Evolutionary conservation across 2,329 filamentous ascomycete species (phyloP).

Genomic region (Xylaria sp.): DNA sequence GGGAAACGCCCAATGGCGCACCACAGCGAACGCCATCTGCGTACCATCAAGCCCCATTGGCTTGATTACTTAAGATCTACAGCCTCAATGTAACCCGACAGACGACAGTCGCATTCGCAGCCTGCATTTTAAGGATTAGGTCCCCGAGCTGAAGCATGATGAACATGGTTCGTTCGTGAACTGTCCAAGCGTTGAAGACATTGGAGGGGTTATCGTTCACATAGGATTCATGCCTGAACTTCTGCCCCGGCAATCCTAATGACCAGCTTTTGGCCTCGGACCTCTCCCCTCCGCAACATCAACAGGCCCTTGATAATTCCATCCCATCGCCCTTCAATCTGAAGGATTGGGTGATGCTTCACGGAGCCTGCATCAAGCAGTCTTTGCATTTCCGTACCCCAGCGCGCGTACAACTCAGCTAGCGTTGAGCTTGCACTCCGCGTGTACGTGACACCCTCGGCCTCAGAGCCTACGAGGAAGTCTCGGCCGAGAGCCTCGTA

Average conservation of each 20-base stretch:
- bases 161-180: not conserved
- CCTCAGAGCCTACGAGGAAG: not conserved
- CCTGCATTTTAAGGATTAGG: not conserved
- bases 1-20: not conserved
- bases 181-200: not conserved
- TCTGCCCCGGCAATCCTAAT: not conserved
- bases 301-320: not conserved
- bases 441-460: not conserved
- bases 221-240: not conserved
- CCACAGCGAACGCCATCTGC: not conserved
- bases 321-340: not conserved
- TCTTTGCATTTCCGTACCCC: not conserved
- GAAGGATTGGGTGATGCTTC: slow-evolving; percentile 4
- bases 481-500: slow-evolving; percentile 2
- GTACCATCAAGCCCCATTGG: not conserved
- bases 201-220: not conserved
- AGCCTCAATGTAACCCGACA: not conserved
- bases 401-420: not conserved
- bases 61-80: not conserved
- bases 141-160: not conserved
- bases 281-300: slow-evolving; percentile 2
- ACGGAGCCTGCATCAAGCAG: slow-evolving; percentile 6
- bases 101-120: not conserved
- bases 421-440: not conserved
- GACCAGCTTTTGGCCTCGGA: not conserved